Evolutionary conservation across 495 filamentous ascomycete genomes (phyloP).

Genomic region (Chlorociboria aeruginascens): DNA sequence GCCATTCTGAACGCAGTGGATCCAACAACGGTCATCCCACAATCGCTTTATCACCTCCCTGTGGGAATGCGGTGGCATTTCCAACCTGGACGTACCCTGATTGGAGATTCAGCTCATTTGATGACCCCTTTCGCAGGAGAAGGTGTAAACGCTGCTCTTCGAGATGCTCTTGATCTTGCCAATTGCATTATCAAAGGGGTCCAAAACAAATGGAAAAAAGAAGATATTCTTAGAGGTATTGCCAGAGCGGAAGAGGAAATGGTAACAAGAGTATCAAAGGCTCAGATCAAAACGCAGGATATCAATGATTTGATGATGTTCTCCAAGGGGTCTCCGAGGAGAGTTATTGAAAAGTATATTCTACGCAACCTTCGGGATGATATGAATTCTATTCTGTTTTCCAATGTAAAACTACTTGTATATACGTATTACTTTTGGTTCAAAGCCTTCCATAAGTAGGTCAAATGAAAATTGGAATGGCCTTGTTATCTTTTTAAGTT

Average conservation of each 20-base stretch:
- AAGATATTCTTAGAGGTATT: background rate
- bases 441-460: no score
- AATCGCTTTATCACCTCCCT: background rate
- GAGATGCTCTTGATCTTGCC: constrained; percentile 29
- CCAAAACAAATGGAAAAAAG: background rate
- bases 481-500: no score
- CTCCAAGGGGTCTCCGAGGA: background rate
- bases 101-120: constrained; percentile 50
- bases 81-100: constrained; percentile 32
- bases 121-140: constrained; percentile 50
- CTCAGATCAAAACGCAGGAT: background rate
- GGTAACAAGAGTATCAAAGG: background rate
- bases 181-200: background rate
- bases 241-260: background rate
- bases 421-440: no score
- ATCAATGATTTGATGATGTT: background rate
- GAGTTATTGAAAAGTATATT: background rate
- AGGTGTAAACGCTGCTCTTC: constrained; percentile 44
- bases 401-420: no score
- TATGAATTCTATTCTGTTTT: no score
- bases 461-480: no score
- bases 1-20: background rate
- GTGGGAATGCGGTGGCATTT: constrained; percentile 30
- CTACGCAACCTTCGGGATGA: background rate
- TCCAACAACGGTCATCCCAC: background rate